Base-by-base conservation (phyloP, 208 protist genomes). In the Acanthamoeba polyphaga region DNA sequence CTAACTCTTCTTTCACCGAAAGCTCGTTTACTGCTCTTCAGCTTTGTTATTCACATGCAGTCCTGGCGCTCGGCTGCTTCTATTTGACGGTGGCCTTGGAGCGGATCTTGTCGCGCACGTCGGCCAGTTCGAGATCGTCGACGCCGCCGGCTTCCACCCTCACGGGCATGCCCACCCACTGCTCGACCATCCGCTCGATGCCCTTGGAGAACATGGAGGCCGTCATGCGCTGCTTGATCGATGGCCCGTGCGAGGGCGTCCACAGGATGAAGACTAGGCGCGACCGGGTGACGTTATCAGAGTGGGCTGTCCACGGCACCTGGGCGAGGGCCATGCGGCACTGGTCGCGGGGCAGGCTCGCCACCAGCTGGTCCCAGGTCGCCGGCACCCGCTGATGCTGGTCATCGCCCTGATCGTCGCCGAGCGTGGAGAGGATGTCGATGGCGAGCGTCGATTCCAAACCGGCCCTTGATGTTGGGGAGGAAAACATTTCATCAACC, bases 1-100 rank as follows among this genome's bases (percentile, higher is more conserved):
- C 43, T 46, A 46, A 46, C 4, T 46, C 43, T 46, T 46, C 3
- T 1, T 1, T 4, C 4, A n/a, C n/a, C n/a, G n/a, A 46, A 46
- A 46, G 43, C 43, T 46, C 43, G 43, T 46, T 1, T 46, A 46
- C 43, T n/a, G n/a, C n/a, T 49, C 43, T 49, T 49, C 2, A 49
- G 43, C 6, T 10, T 10, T 10, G 43, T 38, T 38, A 49, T 49
- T 49, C 43, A 8, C 43, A 49, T 4, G 43, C 43, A 49, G 43
- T 1, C n/a, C 43, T 38, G 6, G 43, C 1, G 43, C 3, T 38
- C 38, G 43, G 43, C 43, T 58, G 53, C 15, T 12, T 66, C 29
- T 49, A 90, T n/a, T 90, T 90, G 82, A 90, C 82, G 51, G 82
- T 90, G 49, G 58, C 82, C 82, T 70, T 90, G 82, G 82, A 60